Conservation (phyloP, 1,139 yeast genomes). For the Saccharomyces pastorianus region DNA sequence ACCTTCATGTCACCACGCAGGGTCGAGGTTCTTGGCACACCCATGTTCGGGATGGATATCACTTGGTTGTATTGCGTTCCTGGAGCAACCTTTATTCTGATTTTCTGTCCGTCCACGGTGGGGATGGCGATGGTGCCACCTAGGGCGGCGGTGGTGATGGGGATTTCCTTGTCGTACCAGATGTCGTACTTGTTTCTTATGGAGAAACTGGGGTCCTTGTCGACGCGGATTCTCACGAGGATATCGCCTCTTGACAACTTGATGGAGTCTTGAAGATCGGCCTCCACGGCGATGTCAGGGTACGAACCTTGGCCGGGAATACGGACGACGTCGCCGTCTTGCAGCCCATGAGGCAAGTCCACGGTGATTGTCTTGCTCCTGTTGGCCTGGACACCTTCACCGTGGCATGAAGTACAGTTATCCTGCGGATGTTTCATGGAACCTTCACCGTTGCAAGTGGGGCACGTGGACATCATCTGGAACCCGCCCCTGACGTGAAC, state of each 20-base stretch:
- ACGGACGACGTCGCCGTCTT: slow-evolving; percentile 78
- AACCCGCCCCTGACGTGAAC: slow-evolving; percentile 91
- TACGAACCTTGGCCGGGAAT: slow-evolving; percentile 89
- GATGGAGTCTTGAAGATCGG: slow-evolving; percentile 35
- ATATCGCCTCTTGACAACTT: slow-evolving; percentile 75
- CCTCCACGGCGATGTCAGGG: slow-evolving; percentile 63
- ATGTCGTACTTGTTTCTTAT: slow-evolving; percentile 48
- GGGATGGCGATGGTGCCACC: slow-evolving; percentile 90
- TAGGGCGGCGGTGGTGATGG: slow-evolving; percentile 92
- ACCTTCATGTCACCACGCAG: slow-evolving; percentile 76
- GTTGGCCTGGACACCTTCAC: slow-evolving; percentile 70
- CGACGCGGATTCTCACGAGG: slow-evolving; percentile 69
- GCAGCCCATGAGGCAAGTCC: slow-evolving; percentile 82
- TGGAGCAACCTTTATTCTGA: slow-evolving; percentile 74
- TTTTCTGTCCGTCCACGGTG: slow-evolving; percentile 66
- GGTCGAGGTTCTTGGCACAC: slow-evolving; percentile 49
- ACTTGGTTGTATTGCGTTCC: slow-evolving; percentile 77
- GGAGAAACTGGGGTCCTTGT: slow-evolving; percentile 61
- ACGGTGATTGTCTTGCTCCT: slow-evolving; percentile 61
- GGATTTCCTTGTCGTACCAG: slow-evolving; percentile 55
- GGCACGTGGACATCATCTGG: slow-evolving; percentile 94
- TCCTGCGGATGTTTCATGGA: slow-evolving; percentile 62
- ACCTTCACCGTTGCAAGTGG: slow-evolving; percentile 82
- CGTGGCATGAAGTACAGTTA: slow-evolving; percentile 74
- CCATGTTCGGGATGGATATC: slow-evolving; percentile 76